Conservation (phyloP, 2,329 filamentous ascomycete species). For the Alternaria gaisen region DNA sequence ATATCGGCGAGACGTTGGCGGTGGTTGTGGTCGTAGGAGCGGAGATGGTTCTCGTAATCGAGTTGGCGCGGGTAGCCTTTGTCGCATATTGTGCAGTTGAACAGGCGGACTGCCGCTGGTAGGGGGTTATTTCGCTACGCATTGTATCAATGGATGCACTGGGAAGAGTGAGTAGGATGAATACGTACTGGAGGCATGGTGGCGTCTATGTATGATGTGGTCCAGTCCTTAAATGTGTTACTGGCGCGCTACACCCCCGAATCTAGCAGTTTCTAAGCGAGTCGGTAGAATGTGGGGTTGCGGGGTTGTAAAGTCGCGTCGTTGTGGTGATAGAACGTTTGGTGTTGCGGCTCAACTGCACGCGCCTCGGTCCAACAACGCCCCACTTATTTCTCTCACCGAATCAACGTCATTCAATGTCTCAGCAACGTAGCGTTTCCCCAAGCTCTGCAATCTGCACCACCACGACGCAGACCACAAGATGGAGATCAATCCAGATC, state of each 20-base stretch:
- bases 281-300: neutral
- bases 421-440: conserved; percentile 33
- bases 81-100: conserved; percentile 73
- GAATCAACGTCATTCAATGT: conserved; percentile 45
- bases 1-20: conserved; percentile 77
- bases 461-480: conserved; percentile 12
- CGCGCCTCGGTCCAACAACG: conserved; percentile 29
- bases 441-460: conserved; percentile 14
- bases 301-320: neutral
- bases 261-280: neutral
- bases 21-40: conserved; percentile 94
- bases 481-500: conserved; percentile 24
- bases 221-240: neutral
- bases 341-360: conserved; percentile 23
- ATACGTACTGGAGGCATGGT: conserved; percentile 31
- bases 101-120: conserved; percentile 49
- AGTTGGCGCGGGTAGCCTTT: conserved; percentile 96
- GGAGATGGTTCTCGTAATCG: conserved; percentile 94
- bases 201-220: neutral
- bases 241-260: too few species aligned
- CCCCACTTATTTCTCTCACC: conserved; percentile 15
- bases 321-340: conserved; percentile 2
- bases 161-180: conserved; percentile 49
- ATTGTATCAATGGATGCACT: conserved; percentile 22
- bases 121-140: conserved; percentile 56